phyloP scores from a whole-genome alignment of 2,329 filamentous ascomycete species.

The Helicocarpus griseus region DNA sequence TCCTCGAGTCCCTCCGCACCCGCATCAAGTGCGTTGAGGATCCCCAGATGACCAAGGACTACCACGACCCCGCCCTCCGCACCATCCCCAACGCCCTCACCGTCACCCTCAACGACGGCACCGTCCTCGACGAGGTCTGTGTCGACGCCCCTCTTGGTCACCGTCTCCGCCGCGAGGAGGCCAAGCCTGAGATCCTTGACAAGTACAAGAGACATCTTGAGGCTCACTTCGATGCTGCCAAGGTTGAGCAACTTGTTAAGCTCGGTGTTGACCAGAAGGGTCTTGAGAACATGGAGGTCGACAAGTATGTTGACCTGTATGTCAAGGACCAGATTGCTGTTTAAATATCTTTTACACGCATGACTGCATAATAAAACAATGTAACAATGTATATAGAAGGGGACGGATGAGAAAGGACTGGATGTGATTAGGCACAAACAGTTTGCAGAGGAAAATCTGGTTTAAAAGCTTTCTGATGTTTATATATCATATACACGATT shows the following conservation, averaged over 20 bases:
- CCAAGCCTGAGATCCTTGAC: conserved; percentile 89
- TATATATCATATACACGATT: too few species aligned
- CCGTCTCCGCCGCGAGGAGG: conserved; percentile 82
- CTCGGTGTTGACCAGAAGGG: conserved; percentile 65
- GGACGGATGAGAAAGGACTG: too few species aligned
- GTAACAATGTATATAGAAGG: background rate
- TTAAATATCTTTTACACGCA: conserved; percentile 8
- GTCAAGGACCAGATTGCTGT: conserved; percentile 44
- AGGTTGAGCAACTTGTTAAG: conserved; percentile 73
- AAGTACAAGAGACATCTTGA: conserved; percentile 92
- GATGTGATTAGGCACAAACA: too few species aligned
- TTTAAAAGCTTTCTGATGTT: too few species aligned
- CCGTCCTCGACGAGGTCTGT: conserved; percentile 76
- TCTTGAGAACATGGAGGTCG: conserved; percentile 72
- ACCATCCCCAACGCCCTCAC: conserved; percentile 97
- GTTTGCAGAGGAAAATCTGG: too few species aligned
- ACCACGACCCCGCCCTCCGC: conserved; percentile 86
- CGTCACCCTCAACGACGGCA: conserved; percentile 89
- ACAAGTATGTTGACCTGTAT: conserved; percentile 88
- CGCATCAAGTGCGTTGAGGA: conserved; percentile 96
- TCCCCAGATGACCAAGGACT: conserved; percentile 85
- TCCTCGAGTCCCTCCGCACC: conserved; percentile 84
- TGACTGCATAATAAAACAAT: background rate
- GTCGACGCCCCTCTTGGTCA: conserved; percentile 94
- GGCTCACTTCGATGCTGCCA: conserved; percentile 67